phyloP scores from a whole-genome alignment of 768 basidiomycete genomes.

The Suillus subluteus region DNA sequence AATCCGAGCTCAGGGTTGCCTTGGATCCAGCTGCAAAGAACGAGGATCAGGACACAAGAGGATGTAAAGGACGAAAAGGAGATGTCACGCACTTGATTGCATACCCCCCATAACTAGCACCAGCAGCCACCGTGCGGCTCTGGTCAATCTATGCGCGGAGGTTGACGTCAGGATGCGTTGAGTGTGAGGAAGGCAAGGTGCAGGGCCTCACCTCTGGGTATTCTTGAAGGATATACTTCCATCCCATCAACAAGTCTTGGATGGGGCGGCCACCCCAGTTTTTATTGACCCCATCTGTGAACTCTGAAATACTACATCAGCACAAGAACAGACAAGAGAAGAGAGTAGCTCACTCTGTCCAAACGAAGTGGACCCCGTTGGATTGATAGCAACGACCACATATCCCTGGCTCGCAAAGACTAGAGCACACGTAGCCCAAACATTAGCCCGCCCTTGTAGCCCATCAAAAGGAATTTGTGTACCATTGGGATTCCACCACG shows the following conservation, averaged over 20 bases:
- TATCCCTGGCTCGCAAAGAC: no score
- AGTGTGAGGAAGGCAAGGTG: background rate
- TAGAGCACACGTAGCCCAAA: no score
- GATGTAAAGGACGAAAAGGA: background rate
- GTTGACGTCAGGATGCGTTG: background rate
- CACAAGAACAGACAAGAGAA: no score
- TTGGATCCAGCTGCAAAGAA: slow-evolving; percentile 80
- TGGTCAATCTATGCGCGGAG: slow-evolving; percentile 56
- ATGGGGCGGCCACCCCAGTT: slow-evolving; percentile 91
- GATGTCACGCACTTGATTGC: no score
- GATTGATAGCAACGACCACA: no score
- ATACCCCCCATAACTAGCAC: slow-evolving; percentile 79
- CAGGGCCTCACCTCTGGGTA: slow-evolving; percentile 61
- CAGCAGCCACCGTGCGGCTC: slow-evolving; percentile 74
- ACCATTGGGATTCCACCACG: no score
- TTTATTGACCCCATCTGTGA: background rate
- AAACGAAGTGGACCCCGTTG: no score
- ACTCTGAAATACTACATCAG: no score
- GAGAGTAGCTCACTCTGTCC: no score
- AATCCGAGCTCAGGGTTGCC: slow-evolving; percentile 89
- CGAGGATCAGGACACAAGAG: slow-evolving; percentile 13
- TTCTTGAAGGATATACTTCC: slow-evolving; percentile 67
- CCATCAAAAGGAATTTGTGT: no score
- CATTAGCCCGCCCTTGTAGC: no score
- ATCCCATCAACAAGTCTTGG: slow-evolving; percentile 73